phyloP scores from a whole-genome alignment of 1,284 basidiomycete species.

The Ganoderma lucidum region DNA sequence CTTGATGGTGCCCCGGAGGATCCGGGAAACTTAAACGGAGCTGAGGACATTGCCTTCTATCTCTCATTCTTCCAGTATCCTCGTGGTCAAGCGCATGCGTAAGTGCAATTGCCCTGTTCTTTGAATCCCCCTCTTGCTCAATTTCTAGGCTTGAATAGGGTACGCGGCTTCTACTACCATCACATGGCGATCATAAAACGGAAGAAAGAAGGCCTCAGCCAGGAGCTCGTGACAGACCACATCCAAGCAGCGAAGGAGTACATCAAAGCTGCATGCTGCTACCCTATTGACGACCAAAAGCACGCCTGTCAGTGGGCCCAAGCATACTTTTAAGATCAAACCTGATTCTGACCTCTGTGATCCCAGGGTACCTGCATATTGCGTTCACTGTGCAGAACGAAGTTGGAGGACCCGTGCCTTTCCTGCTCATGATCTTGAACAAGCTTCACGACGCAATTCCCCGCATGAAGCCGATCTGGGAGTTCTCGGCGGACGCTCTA shows the following conservation, averaged over 20 bases:
- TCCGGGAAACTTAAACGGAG: slow-evolving; percentile 1
- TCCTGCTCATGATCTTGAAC: slow-evolving; percentile 6
- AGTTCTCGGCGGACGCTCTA: neutral
- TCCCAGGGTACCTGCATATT: slow-evolving; percentile 1
- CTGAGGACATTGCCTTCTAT: slow-evolving; percentile 36
- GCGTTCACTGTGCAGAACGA: slow-evolving; percentile 8
- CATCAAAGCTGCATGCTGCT: slow-evolving; percentile 37
- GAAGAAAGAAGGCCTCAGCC: neutral
- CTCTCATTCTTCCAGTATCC: slow-evolving; percentile 48
- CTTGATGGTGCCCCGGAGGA: slow-evolving; percentile 25
- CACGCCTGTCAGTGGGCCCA: slow-evolving; percentile 21
- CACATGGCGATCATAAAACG: slow-evolving; percentile 18
- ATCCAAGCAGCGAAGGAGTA: slow-evolving; percentile 38
- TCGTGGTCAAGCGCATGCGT: slow-evolving; percentile 47
- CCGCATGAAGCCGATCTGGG: slow-evolving; percentile 8
- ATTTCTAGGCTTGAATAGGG: slow-evolving; percentile 30
- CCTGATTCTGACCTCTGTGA: neutral
- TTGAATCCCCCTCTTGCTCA: neutral
- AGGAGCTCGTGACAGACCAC: slow-evolving; percentile 10
- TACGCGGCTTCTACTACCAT: slow-evolving; percentile 46
- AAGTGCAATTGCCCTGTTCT: slow-evolving; percentile 22
- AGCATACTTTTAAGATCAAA: neutral
- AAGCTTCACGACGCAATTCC: slow-evolving; percentile 2
- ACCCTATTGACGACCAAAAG: slow-evolving; percentile 46
- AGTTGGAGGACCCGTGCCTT: neutral